Evolutionary conservation across 2,329 filamentous ascomycete genomes (phyloP).

Genomic region (Pyricularia sp.): DNA sequence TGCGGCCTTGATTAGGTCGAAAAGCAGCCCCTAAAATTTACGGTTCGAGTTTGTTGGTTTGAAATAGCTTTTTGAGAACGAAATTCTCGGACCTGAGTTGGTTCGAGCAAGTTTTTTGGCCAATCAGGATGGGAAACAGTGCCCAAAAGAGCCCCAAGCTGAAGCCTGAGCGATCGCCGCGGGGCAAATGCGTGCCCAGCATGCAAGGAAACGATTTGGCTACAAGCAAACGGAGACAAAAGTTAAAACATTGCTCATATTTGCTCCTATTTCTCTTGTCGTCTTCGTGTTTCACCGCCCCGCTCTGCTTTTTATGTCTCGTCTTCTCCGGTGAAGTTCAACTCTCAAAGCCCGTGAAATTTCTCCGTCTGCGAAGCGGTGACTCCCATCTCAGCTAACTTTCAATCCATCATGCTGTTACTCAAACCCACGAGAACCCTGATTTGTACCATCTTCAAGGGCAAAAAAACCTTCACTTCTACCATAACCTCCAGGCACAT

Average conservation of each 20-base stretch:
- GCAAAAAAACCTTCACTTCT: background rate
- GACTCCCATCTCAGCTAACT: background rate
- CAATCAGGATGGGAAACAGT: background rate
- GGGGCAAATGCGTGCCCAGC: background rate
- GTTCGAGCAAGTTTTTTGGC: background rate
- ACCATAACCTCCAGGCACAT: background rate
- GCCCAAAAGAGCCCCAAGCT: background rate
- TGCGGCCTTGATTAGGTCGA: too few relatives aligned
- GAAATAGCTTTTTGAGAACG: too few relatives aligned
- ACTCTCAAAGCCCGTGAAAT: background rate
- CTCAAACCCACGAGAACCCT: background rate
- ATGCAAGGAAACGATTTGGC: too few relatives aligned
- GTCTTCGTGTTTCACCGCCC: too few relatives aligned
- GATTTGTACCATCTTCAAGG: background rate
- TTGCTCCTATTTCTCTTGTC: too few relatives aligned
- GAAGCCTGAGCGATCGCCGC: background rate
- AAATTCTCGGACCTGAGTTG: background rate
- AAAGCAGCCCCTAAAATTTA: too few relatives aligned
- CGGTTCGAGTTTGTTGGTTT: too few relatives aligned
- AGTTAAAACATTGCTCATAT: too few relatives aligned
- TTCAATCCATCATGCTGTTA: background rate
- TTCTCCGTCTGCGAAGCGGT: background rate
- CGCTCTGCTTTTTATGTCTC: too few relatives aligned
- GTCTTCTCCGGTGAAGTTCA: too few relatives aligned
- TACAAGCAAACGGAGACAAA: too few relatives aligned